These are phyloP conservation scores for Pythium chondricola DNA, from an alignment of 352 stramenopile genomes.

Conservation along the genomic window DNA sequence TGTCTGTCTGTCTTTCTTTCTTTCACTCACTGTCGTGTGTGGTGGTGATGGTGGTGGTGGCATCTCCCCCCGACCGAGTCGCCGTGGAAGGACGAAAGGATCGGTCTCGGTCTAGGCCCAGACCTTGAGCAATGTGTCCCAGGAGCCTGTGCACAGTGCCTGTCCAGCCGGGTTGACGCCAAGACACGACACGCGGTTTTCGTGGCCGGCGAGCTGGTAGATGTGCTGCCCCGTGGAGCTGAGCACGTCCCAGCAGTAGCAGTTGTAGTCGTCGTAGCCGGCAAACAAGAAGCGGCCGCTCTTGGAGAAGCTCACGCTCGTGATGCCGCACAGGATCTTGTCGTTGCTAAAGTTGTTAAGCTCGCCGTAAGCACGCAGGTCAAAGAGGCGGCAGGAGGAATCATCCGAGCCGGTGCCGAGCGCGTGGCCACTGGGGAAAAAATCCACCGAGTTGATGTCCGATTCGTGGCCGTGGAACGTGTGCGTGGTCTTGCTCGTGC, in stretches of 20 bases:
- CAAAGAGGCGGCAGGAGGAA: constrained; percentile 95
- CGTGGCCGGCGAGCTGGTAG: constrained; percentile 92
- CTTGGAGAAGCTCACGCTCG: constrained; percentile 94
- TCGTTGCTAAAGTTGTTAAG: constrained; percentile 97
- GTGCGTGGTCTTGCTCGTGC: constrained; percentile 92
- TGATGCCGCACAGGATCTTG: constrained; percentile 96
- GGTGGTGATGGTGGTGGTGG: not conserved
- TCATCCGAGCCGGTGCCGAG: constrained; percentile 96
- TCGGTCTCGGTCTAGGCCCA: constrained; percentile 71
- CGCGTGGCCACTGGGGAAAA: constrained; percentile 95
- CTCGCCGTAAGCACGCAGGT: constrained; percentile 95
- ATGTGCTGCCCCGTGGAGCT: constrained; percentile 83
- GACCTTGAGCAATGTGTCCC: constrained; percentile 98
- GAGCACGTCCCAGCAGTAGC: constrained; percentile 96
- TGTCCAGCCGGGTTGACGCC: constrained; percentile 94
- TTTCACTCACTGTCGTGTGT: not conserved
- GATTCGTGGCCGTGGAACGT: constrained; percentile 97
- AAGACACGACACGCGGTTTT: constrained; percentile 97
- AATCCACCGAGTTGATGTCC: constrained; percentile 98
- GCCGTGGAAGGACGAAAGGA: no score
- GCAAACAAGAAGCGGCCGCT: constrained; percentile 96
- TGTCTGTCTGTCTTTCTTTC: not conserved
- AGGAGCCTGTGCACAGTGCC: constrained; percentile 97
- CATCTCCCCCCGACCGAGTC: not conserved
- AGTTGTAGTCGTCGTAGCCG: constrained; percentile 98